A percentile compares a stretch with the other conserved stretches of the same genome.
Evolutionary conservation across 768 basidiomycete genomes (phyloP).

Genomic region (Epithele typhae): DNA sequence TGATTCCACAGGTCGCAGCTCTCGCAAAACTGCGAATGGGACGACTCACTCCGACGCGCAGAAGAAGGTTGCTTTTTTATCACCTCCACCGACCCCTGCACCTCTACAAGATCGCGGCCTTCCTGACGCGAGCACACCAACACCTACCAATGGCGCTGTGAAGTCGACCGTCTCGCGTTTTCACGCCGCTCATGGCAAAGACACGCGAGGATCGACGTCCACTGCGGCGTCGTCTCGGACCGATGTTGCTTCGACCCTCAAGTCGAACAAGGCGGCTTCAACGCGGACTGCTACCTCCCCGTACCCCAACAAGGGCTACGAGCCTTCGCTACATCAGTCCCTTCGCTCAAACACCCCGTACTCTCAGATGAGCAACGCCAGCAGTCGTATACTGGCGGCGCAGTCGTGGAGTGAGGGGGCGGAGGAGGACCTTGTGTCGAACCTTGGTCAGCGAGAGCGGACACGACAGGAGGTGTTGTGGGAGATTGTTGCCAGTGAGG

Average conservation of each 20-base stretch:
- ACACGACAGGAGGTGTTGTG: conserved; percentile 95
- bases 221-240: conserved; percentile 64
- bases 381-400: conserved; percentile 71
- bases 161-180: conserved; percentile 78
- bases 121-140: conserved; percentile 39
- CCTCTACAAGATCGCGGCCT: conserved; percentile 45
- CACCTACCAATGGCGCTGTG: conserved; percentile 29
- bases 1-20: conserved; percentile 30
- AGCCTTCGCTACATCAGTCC: conserved; percentile 53
- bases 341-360: conserved; percentile 80
- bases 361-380: conserved; percentile 66
- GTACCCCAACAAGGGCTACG: conserved; percentile 43
- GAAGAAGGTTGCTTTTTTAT: conserved; percentile 88
- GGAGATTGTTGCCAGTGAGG: conserved; percentile 95
- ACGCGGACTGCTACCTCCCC: conserved; percentile 65
- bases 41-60: conserved; percentile 44
- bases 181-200: conserved; percentile 68
- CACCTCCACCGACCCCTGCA: conserved; percentile 69
- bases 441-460: conserved; percentile 89
- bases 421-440: conserved; percentile 89
- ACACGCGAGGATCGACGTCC: conserved; percentile 62
- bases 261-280: conserved; percentile 48
- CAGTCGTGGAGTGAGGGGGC: conserved; percentile 92
- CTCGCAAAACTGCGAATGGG: conserved; percentile 37
- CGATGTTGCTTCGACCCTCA: conserved; percentile 43